Conservation (phyloP, 2,329 filamentous ascomycete genomes). For the Cryphonectria radicalis region DNA sequence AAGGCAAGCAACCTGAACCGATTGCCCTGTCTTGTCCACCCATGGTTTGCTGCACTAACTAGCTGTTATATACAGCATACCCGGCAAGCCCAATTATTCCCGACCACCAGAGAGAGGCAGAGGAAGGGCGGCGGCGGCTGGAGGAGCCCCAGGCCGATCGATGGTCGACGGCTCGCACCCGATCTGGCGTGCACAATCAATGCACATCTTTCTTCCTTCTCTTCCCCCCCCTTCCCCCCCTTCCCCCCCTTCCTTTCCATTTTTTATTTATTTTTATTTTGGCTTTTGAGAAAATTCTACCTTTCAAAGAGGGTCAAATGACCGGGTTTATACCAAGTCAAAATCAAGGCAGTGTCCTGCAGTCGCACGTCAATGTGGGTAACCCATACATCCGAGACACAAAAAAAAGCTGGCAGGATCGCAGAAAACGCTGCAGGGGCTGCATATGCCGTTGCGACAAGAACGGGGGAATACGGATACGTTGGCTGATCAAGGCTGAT, state of each 20-base stretch:
- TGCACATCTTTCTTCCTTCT: background rate
- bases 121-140: background rate
- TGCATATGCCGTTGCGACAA: conserved; percentile 19
- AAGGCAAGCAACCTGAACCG: background rate
- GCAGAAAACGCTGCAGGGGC: conserved; percentile 21
- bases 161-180: background rate
- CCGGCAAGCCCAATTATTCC: background rate
- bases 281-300: background rate
- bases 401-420: conserved; percentile 24
- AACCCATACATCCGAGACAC: conserved; percentile 16
- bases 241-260: too few relatives aligned
- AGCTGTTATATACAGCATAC: background rate
- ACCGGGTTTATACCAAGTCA: background rate
- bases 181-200: background rate
- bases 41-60: background rate
- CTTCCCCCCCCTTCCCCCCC: too few relatives aligned
- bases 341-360: conserved; percentile 27
- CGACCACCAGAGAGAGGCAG: background rate
- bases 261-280: background rate
- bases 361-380: conserved; percentile 27
- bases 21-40: background rate
- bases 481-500: background rate
- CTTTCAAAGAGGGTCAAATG: background rate
- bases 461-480: conserved; percentile 9
- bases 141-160: background rate